phyloP scores from a whole-genome alignment of 192 early-diverging fungal species.

The Backusella psychrophila region DNA sequence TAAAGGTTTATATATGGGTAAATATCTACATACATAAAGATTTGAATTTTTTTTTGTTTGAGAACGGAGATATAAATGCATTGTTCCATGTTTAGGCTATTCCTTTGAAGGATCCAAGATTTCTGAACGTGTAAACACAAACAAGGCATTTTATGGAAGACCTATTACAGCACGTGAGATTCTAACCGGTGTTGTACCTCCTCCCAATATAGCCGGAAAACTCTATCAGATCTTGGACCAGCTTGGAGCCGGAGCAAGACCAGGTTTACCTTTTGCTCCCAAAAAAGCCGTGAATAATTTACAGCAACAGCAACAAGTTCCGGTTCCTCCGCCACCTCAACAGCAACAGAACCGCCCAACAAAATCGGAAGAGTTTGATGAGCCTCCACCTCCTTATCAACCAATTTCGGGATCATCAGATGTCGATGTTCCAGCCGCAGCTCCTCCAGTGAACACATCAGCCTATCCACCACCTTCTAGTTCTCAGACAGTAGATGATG shows the following conservation, averaged over 20 bases:
- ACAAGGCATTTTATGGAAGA: slow-evolving; percentile 19
- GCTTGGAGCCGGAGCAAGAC: slow-evolving; percentile 15
- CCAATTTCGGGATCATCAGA: not conserved
- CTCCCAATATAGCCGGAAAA: slow-evolving; percentile 69
- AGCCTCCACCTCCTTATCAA: slow-evolving; percentile 7
- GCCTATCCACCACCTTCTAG: not conserved
- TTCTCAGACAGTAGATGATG: not conserved
- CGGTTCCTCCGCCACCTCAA: not conserved
- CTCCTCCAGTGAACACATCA: not conserved
- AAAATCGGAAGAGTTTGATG: not conserved
- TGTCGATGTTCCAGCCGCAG: not conserved
- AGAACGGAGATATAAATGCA: not conserved
- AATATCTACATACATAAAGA: not conserved
- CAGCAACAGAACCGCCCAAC: slow-evolving; percentile 9
- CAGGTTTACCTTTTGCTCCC: slow-evolving; percentile 15
- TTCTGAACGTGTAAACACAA: slow-evolving; percentile 18
- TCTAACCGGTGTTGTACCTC: slow-evolving; percentile 42
- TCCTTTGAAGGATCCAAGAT: slow-evolving; percentile 30
- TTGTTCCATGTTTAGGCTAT: slow-evolving; percentile 10
- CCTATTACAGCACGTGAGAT: slow-evolving; percentile 21
- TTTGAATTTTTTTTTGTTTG: not conserved
- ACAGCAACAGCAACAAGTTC: not conserved
- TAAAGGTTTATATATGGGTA: slow-evolving; percentile 19
- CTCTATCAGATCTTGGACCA: slow-evolving; percentile 67
- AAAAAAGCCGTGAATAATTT: not conserved